These are phyloP conservation scores for Candida stauntonica DNA, from an alignment of 805 yeast genomes.

Conservation along the genomic window DNA sequence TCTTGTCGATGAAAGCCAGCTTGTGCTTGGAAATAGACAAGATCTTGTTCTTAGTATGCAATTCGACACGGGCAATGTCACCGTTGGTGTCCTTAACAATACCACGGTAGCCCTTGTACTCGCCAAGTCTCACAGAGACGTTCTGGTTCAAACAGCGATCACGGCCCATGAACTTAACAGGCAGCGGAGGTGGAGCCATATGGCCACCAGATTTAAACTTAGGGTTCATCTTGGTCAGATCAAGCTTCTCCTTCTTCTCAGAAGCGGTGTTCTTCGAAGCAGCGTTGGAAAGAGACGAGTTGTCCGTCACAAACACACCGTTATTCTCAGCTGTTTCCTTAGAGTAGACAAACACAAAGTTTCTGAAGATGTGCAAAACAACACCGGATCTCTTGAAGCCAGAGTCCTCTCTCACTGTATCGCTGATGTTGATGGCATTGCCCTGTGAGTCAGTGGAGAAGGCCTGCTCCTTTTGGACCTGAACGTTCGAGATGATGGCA, in stretches of 20 bases:
- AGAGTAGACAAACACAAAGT: slow-evolving; percentile 73
- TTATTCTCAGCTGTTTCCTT: slow-evolving; percentile 77
- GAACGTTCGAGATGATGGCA: slow-evolving; percentile 75
- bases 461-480: slow-evolving; percentile 59
- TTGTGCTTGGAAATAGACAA: slow-evolving; percentile 78
- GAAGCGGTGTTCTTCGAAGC: slow-evolving; percentile 73
- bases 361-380: slow-evolving; percentile 81
- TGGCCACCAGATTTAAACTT: slow-evolving; percentile 43
- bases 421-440: slow-evolving; percentile 81
- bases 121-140: slow-evolving; percentile 86
- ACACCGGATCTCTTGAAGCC: slow-evolving; percentile 89
- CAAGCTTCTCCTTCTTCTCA: slow-evolving; percentile 44
- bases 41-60: slow-evolving; percentile 87
- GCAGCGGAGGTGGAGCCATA: slow-evolving; percentile 59
- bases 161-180: slow-evolving; percentile 61
- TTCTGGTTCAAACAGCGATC: slow-evolving; percentile 78
- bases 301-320: slow-evolving; percentile 83
- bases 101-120: slow-evolving; percentile 91
- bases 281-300: slow-evolving; percentile 73
- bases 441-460: slow-evolving; percentile 87
- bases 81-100: slow-evolving; percentile 92
- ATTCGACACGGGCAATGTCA: slow-evolving; percentile 83
- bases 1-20: slow-evolving; percentile 65
- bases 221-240: slow-evolving; percentile 86
- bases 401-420: slow-evolving; percentile 78